A percentile compares a stretch with the other conserved stretches of the same genome.
Evolutionary conservation across 2,329 filamentous ascomycete genomes (phyloP).

Genomic region (Colletotrichum echinochloae): DNA sequence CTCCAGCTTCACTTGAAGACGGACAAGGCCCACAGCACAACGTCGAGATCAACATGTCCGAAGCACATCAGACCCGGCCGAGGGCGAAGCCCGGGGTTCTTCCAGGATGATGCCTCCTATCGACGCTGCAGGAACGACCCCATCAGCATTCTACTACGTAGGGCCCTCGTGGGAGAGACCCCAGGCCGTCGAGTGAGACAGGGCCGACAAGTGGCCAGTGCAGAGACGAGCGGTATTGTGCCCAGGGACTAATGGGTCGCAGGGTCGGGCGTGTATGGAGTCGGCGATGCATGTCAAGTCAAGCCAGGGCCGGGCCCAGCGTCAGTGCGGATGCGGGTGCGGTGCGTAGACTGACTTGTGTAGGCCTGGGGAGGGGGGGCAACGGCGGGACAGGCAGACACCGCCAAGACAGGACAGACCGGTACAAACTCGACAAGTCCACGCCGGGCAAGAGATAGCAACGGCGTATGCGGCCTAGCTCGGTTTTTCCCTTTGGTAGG

Average conservation of each 20-base stretch:
- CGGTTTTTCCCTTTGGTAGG: slow-evolving; percentile 16
- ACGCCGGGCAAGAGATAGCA: slow-evolving; percentile 31
- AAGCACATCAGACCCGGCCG: slow-evolving; percentile 12
- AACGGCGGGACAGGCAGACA: not conserved
- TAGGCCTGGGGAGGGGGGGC: not conserved
- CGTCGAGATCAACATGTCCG: not conserved
- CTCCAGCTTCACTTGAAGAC: slow-evolving; percentile 1
- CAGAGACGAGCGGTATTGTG: not conserved
- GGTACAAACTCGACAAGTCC: slow-evolving; percentile 24
- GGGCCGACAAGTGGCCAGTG: not conserved
- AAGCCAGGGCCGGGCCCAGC: slow-evolving; percentile 26
- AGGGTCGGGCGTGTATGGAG: not conserved
- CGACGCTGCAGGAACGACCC: not conserved
- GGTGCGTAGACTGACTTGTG: not conserved
- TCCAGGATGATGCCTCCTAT: not conserved
- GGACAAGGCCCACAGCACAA: not conserved
- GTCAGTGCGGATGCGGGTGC: slow-evolving; percentile 29
- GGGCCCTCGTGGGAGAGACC: slow-evolving; percentile 9
- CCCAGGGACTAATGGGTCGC: not conserved
- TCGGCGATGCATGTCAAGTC: slow-evolving; percentile 27
- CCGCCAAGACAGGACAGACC: slow-evolving; percentile 11
- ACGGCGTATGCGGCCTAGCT: slow-evolving; percentile 23
- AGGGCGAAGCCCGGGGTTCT: not conserved
- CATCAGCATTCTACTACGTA: not conserved
- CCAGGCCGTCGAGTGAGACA: slow-evolving; percentile 14